These are phyloP conservation scores for Cladorrhinum sp. DNA, from an alignment of 2,329 filamentous ascomycete genomes.

Conservation along the genomic window DNA sequence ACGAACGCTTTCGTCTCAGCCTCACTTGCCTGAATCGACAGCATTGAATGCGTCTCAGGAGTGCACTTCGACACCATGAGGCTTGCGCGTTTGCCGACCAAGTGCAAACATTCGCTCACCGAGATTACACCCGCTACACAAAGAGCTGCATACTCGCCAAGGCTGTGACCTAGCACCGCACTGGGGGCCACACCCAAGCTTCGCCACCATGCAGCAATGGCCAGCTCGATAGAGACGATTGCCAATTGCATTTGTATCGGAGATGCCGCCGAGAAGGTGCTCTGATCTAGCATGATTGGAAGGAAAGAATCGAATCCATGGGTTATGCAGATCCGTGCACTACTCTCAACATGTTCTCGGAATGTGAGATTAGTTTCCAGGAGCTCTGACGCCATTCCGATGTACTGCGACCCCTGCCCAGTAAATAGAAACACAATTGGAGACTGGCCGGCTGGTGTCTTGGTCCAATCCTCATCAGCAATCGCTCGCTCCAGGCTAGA, in stretches of 20 bases:
- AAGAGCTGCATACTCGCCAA: slow-evolving; percentile 71
- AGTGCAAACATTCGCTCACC: slow-evolving; percentile 64
- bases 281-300: slow-evolving; percentile 43
- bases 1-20: slow-evolving; percentile 50
- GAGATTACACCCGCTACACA: slow-evolving; percentile 67
- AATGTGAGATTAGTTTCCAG: slow-evolving; percentile 45
- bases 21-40: slow-evolving; percentile 47
- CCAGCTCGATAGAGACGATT: slow-evolving; percentile 52
- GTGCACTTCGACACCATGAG: slow-evolving; percentile 63
- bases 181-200: slow-evolving; percentile 52
- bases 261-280: slow-evolving; percentile 41
- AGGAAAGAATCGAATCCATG: slow-evolving; percentile 54
- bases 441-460: neutral
- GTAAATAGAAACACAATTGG: slow-evolving; percentile 51
- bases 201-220: slow-evolving; percentile 51
- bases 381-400: slow-evolving; percentile 46
- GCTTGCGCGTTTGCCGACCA: slow-evolving; percentile 65
- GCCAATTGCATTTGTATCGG: slow-evolving; percentile 52
- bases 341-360: slow-evolving; percentile 50
- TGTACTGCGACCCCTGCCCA: slow-evolving; percentile 52
- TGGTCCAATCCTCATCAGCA: neutral
- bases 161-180: slow-evolving; percentile 57
- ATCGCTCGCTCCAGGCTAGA: slow-evolving; percentile 1
- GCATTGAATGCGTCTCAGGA: slow-evolving; percentile 60
- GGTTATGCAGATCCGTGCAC: slow-evolving; percentile 47